Base-by-base conservation (phyloP, 257 asterid genomes). In the Solanum tarapatanum region DNA sequence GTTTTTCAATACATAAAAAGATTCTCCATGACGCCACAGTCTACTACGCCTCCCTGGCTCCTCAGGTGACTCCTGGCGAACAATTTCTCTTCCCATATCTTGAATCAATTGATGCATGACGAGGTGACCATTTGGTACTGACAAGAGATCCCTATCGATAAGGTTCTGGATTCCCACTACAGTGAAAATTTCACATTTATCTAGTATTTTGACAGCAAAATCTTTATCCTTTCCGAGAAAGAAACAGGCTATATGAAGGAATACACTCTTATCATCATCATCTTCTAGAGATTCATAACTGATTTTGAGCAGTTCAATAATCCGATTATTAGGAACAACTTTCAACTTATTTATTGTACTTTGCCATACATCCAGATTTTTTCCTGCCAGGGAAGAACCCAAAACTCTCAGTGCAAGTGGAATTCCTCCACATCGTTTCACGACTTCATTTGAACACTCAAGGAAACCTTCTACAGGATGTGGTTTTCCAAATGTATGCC, bases 41-140 rank as follows among this genome's bases (percentile, higher is more conserved):
- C 88, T 86, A 41, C 88, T 86, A 37, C 68, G 85, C 51, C 69
- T 86, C 84, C 86, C 88, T 23, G 88, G 88, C 6, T 76, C 45
- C 32, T 70, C 21, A 21, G 24, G 33, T 26, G 85, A 86, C 19
- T 86, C 86, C 19, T 76, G 88, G 10, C 76, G 77, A 77, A 86
- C 83, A 51, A 76, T 41, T 86, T 86, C 79, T 86, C 79, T 86
- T 36, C 88, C 88, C 88, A 87, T 62, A 79, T 76, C 45, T 48
- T 60, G 86, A 55, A 84, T 84, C 55, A 84, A 62, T 30, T 84
- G 58, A 32, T 84, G 86, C 86, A 84, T 23, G 51, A 21, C 4
- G 23, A 84, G 86, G 3, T 14, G 9, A 16, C 51, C 30, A 1
- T 9, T 11, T 21, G 0, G 32, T 12, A 60, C 16, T 60, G 41